These are phyloP conservation scores for barley (Hordeum vulgare) DNA, from an alignment of 176 grass and related monocot species.

Conservation along the genomic window MorexV3_pseudomolecules_assembly NC_058519.1:605120681-605121180, in stretches of 20 bases:
- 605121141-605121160: neutral
- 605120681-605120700: neutral
- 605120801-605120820: conserved; percentile 3
- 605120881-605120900: neutral
- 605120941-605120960: neutral
- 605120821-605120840: neutral
- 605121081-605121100: neutral
- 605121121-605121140: neutral
- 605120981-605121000: neutral
- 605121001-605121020: neutral
- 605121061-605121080: neutral
- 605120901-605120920: neutral
- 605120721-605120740: neutral
- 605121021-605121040: neutral
- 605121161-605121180: no score
- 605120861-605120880: neutral
- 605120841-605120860: conserved; percentile 5
- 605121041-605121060: neutral
- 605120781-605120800: conserved; percentile 33
- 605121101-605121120: neutral
- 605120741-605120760: neutral
- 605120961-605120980: neutral
- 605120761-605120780: conserved; percentile 27
- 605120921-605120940: neutral
- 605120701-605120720: neutral